Evolutionary conservation across 176 grass and related monocot species (phyloP).

Genomic region (Oryza meyeriana): DNA sequence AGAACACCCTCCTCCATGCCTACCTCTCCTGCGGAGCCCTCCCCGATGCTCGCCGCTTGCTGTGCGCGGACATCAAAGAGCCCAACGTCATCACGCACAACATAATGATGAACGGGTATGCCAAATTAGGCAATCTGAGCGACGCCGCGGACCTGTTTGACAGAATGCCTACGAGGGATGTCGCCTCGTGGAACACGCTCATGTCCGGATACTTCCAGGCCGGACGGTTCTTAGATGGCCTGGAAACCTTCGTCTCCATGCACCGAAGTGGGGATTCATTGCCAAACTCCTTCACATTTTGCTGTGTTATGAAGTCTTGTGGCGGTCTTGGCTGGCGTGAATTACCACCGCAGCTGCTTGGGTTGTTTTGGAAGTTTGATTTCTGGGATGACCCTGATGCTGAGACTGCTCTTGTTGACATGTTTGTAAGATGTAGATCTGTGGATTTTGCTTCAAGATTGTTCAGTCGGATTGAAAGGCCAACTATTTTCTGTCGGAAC

Average conservation of each 20-base stretch:
- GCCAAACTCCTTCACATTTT: conserved; percentile 69
- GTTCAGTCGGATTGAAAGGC: conserved; percentile 52
- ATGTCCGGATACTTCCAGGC: conserved; percentile 74
- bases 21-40: conserved; percentile 74
- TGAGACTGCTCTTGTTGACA: conserved; percentile 58
- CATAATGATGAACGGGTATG: conserved; percentile 67
- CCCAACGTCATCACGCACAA: conserved; percentile 81
- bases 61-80: conserved; percentile 42
- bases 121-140: conserved; percentile 50
- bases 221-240: conserved; percentile 13
- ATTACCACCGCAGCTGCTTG: conserved; percentile 65
- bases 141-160: conserved; percentile 72
- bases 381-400: conserved; percentile 57
- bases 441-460: conserved; percentile 53
- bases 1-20: conserved; percentile 83
- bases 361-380: conserved; percentile 61
- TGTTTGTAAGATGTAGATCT: conserved; percentile 73
- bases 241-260: conserved; percentile 61
- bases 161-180: conserved; percentile 69
- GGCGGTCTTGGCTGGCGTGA: conserved; percentile 48
- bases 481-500: conserved; percentile 68
- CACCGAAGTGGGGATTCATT: conserved; percentile 23
- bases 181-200: conserved; percentile 84
- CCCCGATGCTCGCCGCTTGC: conserved; percentile 50
- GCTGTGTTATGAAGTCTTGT: conserved; percentile 66